Percentiles rank a stretch among this genome's conserved stretches.
These are phyloP conservation scores for Solanum sejunctum DNA, from an alignment of 257 asterid species.

Conservation along the genomic window DNA sequence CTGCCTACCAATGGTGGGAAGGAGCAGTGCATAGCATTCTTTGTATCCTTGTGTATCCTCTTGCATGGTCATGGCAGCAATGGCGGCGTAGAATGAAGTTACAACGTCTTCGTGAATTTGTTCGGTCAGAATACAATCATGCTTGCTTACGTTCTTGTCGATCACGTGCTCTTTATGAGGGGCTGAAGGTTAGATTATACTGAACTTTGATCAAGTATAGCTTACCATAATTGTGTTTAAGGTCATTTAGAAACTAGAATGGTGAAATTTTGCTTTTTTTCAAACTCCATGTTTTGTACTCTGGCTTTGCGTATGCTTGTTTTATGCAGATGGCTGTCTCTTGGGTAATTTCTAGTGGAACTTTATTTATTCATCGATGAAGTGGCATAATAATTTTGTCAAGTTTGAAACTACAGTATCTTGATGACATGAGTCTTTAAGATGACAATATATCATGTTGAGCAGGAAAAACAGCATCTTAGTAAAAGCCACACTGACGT, in stretches of 20 bases:
- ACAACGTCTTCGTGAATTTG: slow-evolving; percentile 87
- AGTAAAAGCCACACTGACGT: neutral
- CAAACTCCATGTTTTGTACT: neutral
- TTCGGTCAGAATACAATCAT: slow-evolving; percentile 95
- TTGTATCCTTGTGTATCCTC: slow-evolving; percentile 80
- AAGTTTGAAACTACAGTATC: neutral
- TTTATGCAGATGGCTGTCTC: neutral
- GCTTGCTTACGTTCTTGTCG: slow-evolving; percentile 99
- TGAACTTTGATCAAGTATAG: neutral
- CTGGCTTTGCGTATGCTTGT: neutral
- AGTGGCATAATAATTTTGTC: neutral
- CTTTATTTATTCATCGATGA: neutral
- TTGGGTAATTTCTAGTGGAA: neutral
- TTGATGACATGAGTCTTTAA: too few relatives aligned
- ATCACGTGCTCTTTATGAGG: slow-evolving; percentile 98
- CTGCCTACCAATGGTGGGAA: slow-evolving; percentile 99
- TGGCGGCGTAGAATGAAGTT: slow-evolving; percentile 90
- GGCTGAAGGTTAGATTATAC: slow-evolving; percentile 63
- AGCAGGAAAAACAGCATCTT: neutral
- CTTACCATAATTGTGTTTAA: neutral
- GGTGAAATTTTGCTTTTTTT: neutral
- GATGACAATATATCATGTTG: neutral
- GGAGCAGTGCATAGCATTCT: slow-evolving; percentile 82
- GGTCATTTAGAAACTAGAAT: neutral
- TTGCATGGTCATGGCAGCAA: slow-evolving; percentile 99